Percentiles rank a stretch among this genome's conserved stretches.
These are phyloP conservation scores for Fonticula alba DNA, from an alignment of 78 protist species.

Conservation along the genomic window DNA sequence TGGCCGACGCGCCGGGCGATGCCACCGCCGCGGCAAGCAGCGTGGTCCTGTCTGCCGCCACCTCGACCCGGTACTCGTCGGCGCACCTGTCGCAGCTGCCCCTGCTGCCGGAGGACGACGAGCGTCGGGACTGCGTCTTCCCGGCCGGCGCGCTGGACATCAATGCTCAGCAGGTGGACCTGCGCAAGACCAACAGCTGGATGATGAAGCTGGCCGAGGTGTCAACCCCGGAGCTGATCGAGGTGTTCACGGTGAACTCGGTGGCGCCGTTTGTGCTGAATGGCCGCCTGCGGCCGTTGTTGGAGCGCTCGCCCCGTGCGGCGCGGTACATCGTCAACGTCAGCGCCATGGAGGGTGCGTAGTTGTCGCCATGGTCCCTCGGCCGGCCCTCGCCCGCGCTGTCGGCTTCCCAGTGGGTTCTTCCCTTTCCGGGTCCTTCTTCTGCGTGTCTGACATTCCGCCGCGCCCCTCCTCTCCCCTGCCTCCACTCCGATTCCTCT, in stretches of 20 bases:
- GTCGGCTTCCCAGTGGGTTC: no score
- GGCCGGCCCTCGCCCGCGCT: no score
- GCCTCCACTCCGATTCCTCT: no score
- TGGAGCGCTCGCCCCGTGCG: conserved; percentile 1
- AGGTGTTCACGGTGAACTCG: conserved; percentile 25
- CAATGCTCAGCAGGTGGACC: conserved; percentile 42
- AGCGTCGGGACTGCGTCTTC: not conserved
- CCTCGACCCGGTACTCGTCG: no score
- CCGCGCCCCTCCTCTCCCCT: no score
- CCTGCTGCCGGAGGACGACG: not conserved
- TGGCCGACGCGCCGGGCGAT: no score
- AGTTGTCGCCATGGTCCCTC: not conserved
- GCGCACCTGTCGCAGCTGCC: not conserved
- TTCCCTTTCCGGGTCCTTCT: no score
- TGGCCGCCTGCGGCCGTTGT: conserved; percentile 8
- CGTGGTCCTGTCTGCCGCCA: no score
- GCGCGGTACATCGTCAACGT: conserved; percentile 63
- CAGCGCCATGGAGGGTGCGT: conserved; percentile 74
- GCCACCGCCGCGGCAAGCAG: no score
- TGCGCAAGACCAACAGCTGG: conserved; percentile 26
- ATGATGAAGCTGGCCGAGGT: conserved; percentile 21
- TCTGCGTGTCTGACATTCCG: no score
- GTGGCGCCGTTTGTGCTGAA: conserved; percentile 42
- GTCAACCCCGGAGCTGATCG: conserved; percentile 21
- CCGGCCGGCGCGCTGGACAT: conserved; percentile 6